Conservation (phyloP, 108 stramenopile genomes). For the Thalassiosira profunda region DNA sequence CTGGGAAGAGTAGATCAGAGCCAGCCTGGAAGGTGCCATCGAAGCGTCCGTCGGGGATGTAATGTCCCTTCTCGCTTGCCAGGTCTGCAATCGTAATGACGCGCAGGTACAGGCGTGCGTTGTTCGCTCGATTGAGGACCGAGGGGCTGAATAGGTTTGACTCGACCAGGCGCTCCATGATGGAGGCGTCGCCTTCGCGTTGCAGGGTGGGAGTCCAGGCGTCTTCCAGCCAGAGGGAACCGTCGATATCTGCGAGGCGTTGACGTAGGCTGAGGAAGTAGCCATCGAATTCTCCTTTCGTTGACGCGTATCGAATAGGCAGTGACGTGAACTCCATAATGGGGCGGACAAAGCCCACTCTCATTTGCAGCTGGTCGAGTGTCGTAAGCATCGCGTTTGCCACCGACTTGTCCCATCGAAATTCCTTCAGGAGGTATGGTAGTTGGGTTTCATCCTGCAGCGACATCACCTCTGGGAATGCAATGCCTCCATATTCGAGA, state of each 20-base stretch:
- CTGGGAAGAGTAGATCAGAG: not conserved
- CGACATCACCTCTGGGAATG: not conserved
- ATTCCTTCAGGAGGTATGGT: not conserved
- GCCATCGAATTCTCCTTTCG: too few relatives aligned
- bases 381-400: not conserved
- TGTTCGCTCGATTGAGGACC: not conserved
- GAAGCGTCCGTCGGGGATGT: not conserved
- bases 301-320: not conserved
- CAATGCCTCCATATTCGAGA: not conserved
- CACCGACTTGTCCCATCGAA: not conserved
- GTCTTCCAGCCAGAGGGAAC: slow-evolving; percentile 1
- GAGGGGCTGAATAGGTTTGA: too few relatives aligned
- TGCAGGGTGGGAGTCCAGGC: slow-evolving; percentile 1
- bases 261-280: not conserved
- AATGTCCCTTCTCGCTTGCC: not conserved
- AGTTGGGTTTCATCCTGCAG: not conserved
- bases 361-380: slow-evolving; percentile 3
- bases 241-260: not conserved
- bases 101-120: not conserved
- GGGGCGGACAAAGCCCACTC: not conserved
- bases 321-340: not conserved
- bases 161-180: not conserved
- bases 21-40: not conserved
- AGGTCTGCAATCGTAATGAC: not conserved
- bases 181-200: not conserved